Evolutionary conservation across 768 basidiomycete species (phyloP).

Genomic region (Trametes elegans): DNA sequence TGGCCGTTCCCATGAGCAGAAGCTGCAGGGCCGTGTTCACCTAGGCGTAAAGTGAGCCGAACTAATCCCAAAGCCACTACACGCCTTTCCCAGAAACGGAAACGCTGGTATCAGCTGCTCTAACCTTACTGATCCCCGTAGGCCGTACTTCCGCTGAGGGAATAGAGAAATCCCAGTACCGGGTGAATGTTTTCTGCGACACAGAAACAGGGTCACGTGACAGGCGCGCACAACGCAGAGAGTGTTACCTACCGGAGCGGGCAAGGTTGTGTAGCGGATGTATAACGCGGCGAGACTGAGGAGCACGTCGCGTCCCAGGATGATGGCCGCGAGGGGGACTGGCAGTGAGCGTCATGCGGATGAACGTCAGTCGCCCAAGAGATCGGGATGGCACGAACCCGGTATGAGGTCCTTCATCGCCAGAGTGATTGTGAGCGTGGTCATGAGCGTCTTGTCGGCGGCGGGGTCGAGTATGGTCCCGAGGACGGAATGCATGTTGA

Average conservation of each 20-base stretch:
- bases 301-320: constrained; percentile 86
- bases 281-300: constrained; percentile 89
- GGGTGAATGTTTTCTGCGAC: constrained; percentile 77
- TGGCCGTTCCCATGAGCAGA: constrained; percentile 85
- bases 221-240: not conserved
- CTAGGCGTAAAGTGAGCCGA: constrained; percentile 37
- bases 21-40: constrained; percentile 93
- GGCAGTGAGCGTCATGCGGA: not conserved
- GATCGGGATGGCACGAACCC: constrained; percentile 44
- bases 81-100: no score
- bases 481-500: constrained; percentile 85
- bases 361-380: constrained; percentile 1
- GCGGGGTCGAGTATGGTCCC: constrained; percentile 96
- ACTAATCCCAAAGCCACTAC: not conserved
- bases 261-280: constrained; percentile 87
- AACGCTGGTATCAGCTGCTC: not conserved
- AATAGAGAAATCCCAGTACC: constrained; percentile 96
- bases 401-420: constrained; percentile 84
- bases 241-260: constrained; percentile 68
- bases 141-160: constrained; percentile 95
- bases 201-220: constrained; percentile 8
- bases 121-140: constrained; percentile 89
- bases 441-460: constrained; percentile 95
- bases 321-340: constrained; percentile 85
- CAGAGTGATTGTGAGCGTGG: constrained; percentile 85